Conservation (phyloP, 164 flowering plant species). For the Magnolia kwangsiensis region DNA sequence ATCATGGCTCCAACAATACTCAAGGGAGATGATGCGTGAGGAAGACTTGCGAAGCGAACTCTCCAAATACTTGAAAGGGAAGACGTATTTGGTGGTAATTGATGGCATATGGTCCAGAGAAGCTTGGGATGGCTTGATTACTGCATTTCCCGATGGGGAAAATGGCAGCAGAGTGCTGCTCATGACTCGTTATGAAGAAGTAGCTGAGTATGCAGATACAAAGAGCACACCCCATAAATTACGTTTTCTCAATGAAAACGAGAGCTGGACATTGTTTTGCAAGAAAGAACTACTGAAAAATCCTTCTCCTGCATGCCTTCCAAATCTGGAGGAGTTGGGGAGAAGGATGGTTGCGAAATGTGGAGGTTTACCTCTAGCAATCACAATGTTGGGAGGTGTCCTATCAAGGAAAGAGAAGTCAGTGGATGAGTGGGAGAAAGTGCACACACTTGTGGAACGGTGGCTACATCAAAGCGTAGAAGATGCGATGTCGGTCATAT, state of each 20-base stretch:
- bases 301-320: not conserved
- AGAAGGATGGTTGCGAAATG: not conserved
- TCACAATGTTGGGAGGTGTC: not conserved
- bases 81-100: conserved; percentile 36
- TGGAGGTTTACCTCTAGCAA: not conserved
- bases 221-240: not conserved
- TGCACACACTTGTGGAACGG: not conserved
- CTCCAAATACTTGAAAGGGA: too few species aligned
- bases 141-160: conserved; percentile 34
- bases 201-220: conserved; percentile 14
- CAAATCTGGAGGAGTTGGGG: not conserved
- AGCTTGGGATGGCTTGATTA: conserved; percentile 36
- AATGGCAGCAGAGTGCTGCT: conserved; percentile 36
- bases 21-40: too few species aligned
- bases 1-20: too few species aligned
- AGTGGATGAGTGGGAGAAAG: conserved; percentile 2
- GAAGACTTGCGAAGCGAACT: too few species aligned
- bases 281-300: not conserved
- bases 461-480: conserved; percentile 2
- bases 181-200: conserved; percentile 30
- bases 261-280: not conserved
- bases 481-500: not conserved
- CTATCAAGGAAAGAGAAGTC: not conserved
- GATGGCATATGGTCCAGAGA: conserved; percentile 47
- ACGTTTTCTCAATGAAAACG: not conserved